Conservation (phyloP, 352 stramenopile species). For the Phytophthora pistaciae region DNA sequence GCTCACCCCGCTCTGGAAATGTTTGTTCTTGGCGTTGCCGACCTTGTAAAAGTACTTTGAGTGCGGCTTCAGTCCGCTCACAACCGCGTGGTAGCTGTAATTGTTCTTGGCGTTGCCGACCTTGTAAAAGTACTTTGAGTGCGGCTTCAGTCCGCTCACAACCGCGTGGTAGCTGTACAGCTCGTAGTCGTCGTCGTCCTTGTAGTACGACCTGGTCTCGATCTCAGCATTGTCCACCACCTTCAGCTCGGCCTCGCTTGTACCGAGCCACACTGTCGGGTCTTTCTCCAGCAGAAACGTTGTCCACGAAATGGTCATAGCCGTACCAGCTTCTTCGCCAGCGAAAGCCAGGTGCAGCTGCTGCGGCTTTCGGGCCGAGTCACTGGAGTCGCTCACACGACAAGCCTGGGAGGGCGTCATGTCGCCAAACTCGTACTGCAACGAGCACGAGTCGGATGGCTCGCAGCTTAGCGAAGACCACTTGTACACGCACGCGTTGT, state of each 20-base stretch:
- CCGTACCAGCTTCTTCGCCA: neutral
- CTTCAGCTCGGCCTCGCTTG: neutral
- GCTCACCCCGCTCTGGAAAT: neutral
- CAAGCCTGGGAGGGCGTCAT: neutral
- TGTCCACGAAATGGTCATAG: neutral
- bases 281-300: neutral
- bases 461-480: neutral
- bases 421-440: neutral
- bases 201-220: neutral
- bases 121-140: neutral
- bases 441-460: neutral
- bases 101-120: neutral
- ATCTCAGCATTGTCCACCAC: neutral
- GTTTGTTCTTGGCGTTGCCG: neutral
- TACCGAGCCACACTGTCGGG: neutral
- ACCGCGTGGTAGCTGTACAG: slow-evolving; percentile 31
- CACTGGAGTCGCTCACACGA: neutral
- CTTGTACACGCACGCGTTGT: neutral
- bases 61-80: neutral
- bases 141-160: neutral
- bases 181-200: slow-evolving; percentile 51
- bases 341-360: neutral
- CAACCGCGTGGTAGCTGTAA: slow-evolving; percentile 26
- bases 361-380: neutral
- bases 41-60: neutral